These are phyloP conservation scores for Bretziella fagacearum DNA, from an alignment of 2,329 filamentous ascomycete genomes.

Conservation along the genomic window DNA sequence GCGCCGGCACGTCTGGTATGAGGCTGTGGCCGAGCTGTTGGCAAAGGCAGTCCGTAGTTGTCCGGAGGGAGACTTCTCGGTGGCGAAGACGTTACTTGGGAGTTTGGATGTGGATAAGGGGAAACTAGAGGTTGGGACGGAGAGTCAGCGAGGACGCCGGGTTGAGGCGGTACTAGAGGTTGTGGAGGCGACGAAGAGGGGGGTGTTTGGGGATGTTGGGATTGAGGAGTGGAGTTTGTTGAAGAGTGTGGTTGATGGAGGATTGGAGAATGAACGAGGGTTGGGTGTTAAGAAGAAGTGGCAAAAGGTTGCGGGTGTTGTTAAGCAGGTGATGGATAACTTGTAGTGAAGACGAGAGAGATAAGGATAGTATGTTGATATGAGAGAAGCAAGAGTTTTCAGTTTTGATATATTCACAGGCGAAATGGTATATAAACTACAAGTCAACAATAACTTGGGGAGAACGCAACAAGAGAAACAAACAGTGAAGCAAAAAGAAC, in stretches of 20 bases:
- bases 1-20: constrained; percentile 36
- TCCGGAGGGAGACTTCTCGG: constrained; percentile 16
- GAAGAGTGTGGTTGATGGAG: constrained; percentile 21
- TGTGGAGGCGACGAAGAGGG: constrained; percentile 26
- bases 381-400: no score
- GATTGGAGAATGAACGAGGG: constrained; percentile 27
- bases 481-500: no score
- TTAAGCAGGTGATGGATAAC: no score
- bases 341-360: no score
- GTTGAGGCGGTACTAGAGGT: constrained; percentile 28
- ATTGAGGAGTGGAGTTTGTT: constrained; percentile 20
- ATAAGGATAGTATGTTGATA: no score
- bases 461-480: no score
- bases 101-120: constrained; percentile 30
- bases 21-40: constrained; percentile 30
- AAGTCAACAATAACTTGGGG: no score
- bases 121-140: constrained; percentile 30
- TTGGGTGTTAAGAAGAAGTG: constrained; percentile 30
- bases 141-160: constrained; percentile 33
- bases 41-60: constrained; percentile 15
- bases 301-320: constrained; percentile 22
- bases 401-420: no score
- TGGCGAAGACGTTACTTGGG: constrained; percentile 25
- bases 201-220: constrained; percentile 25
- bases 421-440: no score